A percentile compares a stretch with the other conserved stretches of the same genome.
Conservation (phyloP, 768 basidiomycete genomes). For the Suillus plorans region DNA sequence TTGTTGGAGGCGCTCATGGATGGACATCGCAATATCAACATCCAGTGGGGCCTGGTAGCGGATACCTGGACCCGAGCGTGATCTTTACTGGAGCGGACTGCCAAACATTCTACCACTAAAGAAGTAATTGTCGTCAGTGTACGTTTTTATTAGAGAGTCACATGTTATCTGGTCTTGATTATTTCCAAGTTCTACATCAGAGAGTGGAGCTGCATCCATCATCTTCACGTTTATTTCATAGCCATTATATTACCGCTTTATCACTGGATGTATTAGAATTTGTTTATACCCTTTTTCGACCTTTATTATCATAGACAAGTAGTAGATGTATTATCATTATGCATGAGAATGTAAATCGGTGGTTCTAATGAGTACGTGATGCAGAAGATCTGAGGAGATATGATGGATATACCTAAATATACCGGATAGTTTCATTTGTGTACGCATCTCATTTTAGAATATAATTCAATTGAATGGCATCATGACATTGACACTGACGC, state of each 20-base stretch:
- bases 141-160: neutral
- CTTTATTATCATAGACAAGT: neutral
- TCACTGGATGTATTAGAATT: neutral
- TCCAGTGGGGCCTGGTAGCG: constrained; percentile 26
- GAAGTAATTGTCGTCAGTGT: neutral
- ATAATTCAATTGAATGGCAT: neutral
- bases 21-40: constrained; percentile 31
- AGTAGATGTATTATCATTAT: neutral
- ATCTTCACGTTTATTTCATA: neutral
- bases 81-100: constrained; percentile 35
- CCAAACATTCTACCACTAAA: constrained; percentile 32
- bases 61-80: constrained; percentile 31
- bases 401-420: neutral
- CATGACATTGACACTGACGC: no score
- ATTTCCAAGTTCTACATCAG: neutral
- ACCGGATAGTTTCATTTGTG: no score
- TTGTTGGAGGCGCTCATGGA: constrained; percentile 16
- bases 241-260: neutral
- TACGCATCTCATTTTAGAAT: neutral
- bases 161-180: neutral
- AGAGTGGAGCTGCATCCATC: neutral
- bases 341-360: neutral
- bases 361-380: constrained; percentile 1
- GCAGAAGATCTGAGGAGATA: constrained; percentile 1
- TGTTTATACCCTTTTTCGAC: neutral